Evolutionary conservation across 805 yeast species (phyloP).

Genomic region (Pichia deserticola): DNA sequence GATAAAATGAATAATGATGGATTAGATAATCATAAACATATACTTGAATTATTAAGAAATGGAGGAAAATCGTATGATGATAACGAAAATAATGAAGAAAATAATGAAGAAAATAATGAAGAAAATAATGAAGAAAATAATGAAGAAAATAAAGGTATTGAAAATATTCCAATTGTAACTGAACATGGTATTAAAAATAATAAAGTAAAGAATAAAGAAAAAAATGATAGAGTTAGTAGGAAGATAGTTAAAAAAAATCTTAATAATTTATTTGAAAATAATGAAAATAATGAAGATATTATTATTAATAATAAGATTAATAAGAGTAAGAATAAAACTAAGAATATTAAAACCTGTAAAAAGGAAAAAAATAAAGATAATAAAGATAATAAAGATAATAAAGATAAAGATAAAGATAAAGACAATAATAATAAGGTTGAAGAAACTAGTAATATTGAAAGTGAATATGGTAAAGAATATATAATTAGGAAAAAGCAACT

Average conservation of each 20-base stretch:
- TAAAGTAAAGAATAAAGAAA: slow-evolving; percentile 1
- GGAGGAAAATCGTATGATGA: neutral
- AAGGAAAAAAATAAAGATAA: too few relatives aligned
- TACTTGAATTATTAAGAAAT: neutral
- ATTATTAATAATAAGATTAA: too few relatives aligned
- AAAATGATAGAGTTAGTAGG: neutral
- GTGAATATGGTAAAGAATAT: neutral
- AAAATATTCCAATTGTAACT: neutral
- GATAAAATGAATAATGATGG: neutral
- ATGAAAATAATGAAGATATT: too few relatives aligned
- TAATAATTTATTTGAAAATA: too few relatives aligned
- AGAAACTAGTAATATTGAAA: neutral
- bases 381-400: too few relatives aligned
- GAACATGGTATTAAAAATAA: neutral
- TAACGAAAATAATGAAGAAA: neutral
- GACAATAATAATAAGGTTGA: neutral
- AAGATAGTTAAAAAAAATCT: neutral
- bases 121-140: too few relatives aligned
- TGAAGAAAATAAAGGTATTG: neutral
- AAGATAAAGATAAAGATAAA: too few relatives aligned
- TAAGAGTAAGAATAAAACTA: too few relatives aligned
- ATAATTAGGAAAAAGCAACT: slow-evolving; percentile 24
- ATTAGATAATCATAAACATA: neutral
- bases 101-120: neutral
- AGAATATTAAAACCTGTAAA: too few relatives aligned